phyloP scores from a whole-genome alignment of 1,139 yeast species.

The Suhomyces panamericanus region DNA sequence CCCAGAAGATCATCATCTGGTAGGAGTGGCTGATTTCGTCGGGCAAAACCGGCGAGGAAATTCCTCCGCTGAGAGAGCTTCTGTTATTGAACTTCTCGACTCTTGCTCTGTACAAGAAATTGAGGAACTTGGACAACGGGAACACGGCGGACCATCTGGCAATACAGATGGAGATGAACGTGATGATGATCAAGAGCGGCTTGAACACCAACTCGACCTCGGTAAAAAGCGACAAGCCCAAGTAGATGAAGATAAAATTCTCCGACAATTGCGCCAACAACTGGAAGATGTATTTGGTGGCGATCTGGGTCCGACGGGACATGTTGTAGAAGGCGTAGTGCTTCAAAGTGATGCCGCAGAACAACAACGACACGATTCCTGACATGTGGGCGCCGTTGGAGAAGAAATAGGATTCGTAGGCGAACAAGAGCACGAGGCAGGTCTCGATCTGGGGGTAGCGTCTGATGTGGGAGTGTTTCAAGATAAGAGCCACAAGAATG shows the following conservation, averaged over 20 bases:
- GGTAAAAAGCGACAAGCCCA: conserved; percentile 92
- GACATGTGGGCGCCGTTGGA: conserved; percentile 99
- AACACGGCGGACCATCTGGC: conserved; percentile 98
- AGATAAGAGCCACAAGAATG: conserved; percentile 78
- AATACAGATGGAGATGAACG: conserved; percentile 86
- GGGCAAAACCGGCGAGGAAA: conserved; percentile 48
- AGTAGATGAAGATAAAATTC: conserved; percentile 92
- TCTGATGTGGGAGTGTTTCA: conserved; percentile 91
- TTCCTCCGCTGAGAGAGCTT: conserved; percentile 40
- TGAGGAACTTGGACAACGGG: conserved; percentile 83
- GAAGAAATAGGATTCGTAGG: conserved; percentile 95
- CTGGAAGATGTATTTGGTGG: conserved; percentile 93
- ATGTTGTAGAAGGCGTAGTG: conserved; percentile 97
- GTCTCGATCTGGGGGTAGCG: conserved; percentile 96
- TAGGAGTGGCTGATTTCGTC: conserved; percentile 94
- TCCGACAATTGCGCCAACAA: conserved; percentile 92
- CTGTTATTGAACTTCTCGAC: conserved; percentile 38
- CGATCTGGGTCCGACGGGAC: conserved; percentile 96
- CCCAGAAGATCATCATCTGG: conserved; percentile 99
- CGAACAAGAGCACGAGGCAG: conserved; percentile 83
- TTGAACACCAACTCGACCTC: conserved; percentile 94
- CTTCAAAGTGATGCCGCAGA: conserved; percentile 94
- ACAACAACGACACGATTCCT: conserved; percentile 91
- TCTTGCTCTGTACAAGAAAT: conserved; percentile 70
- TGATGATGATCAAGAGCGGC: conserved; percentile 86